Evolutionary conservation across 352 stramenopile species (phyloP).

Genomic region (Globisporangium nagaii): DNA sequence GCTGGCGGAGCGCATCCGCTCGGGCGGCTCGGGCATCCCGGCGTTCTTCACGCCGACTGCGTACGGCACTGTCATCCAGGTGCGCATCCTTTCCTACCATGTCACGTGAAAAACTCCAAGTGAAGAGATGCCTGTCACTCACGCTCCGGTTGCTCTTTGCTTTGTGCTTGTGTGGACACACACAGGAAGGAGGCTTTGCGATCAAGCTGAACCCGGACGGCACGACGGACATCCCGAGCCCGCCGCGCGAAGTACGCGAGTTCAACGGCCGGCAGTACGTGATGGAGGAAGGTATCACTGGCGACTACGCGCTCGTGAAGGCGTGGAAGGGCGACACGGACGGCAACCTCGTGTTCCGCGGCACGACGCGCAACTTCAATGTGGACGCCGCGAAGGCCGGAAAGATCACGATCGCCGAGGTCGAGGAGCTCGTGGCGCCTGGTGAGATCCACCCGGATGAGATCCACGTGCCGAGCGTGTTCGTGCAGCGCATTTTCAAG

Average conservation of each 20-base stretch:
- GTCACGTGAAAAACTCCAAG: not conserved
- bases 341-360: conserved; percentile 95
- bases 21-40: conserved; percentile 92
- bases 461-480: conserved; percentile 94
- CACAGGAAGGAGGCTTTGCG: conserved; percentile 63
- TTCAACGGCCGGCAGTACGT: conserved; percentile 92
- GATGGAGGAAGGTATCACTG: conserved; percentile 93
- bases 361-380: conserved; percentile 96
- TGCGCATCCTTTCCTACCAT: conserved; percentile 7
- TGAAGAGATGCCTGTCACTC: not conserved
- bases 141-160: too few species aligned
- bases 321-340: conserved; percentile 94
- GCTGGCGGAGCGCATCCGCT: conserved; percentile 89
- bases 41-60: conserved; percentile 96
- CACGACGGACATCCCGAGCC: conserved; percentile 60
- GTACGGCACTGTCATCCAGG: conserved; percentile 89
- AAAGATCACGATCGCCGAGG: conserved; percentile 91
- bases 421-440: conserved; percentile 92
- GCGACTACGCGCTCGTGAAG: conserved; percentile 94
- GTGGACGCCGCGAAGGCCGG: conserved; percentile 93
- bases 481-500: conserved; percentile 94
- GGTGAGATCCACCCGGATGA: conserved; percentile 93
- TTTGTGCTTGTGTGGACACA: not conserved
- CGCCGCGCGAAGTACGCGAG: conserved; percentile 57
- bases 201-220: conserved; percentile 74